Evolutionary conservation across 768 basidiomycete species (phyloP), one percentile per base, ranked within the genome.

Genomic region (Hemileccinum impolitum): DNA sequence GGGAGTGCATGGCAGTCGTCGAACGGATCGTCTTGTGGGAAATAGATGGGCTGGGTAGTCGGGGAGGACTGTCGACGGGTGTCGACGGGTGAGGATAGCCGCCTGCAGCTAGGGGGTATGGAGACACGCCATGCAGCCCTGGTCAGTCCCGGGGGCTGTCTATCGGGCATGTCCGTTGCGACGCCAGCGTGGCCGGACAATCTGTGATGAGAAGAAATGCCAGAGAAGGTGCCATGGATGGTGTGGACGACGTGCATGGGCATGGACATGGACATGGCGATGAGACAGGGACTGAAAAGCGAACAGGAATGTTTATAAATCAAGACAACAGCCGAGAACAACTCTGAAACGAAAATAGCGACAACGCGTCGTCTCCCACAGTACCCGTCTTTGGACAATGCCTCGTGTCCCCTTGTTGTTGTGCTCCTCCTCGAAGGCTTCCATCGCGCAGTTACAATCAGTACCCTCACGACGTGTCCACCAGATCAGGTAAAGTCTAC

Each of bases 171-270:
- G 44, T 58, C 51, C 21, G 56, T 55, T 43, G 55, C 48, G 56
- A 66, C 59, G 60, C 66, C 56, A 51, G 57, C 62, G 57, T 66
- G 53, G 30, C 15, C 49, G 52, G 34, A 49, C 28, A 41, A n/a
- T 59, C 55, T 56, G 48, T 53, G 49, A 31, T 56, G 58, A 6
- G 66, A 48, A 19, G 61, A 51, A 15, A 68, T 52, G 39, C 65
- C 65, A 30, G 65, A 62, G 41, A 66, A 66, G 2, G 66, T 57
- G 18, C 65, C 64, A 32, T 66, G 65, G 43, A 66, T 66, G 48
- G 65, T 62, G 38, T 68, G 67, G 32, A 67, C 57, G 26, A 56
- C 53, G 52, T 61, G 65, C 34, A 60, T 10, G 34, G 67, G 53
- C 14, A 54, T 9, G 39, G 67, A 62, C 65, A 67, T 67, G 49